These are phyloP conservation scores for Haplosporangium sp. DNA, from an alignment of 371 early-diverging fungal species.

Conservation along the genomic window DNA sequence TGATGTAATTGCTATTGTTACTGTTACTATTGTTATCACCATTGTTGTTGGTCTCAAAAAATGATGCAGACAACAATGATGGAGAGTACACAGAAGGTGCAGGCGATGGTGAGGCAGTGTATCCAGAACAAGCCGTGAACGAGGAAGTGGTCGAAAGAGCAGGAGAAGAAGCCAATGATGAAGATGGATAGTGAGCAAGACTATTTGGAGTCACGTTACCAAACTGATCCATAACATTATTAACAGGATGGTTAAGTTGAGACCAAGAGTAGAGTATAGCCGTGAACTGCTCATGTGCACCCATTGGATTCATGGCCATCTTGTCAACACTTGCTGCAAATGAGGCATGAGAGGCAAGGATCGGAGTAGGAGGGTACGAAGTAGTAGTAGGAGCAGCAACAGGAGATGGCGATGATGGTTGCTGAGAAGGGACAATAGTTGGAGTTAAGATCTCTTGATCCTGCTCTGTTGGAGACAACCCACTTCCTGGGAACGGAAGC, in stretches of 20 bases:
- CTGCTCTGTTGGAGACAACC: not conserved
- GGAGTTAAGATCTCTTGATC: no score
- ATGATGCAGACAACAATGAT: not conserved
- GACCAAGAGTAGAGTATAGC: not conserved
- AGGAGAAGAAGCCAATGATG: not conserved
- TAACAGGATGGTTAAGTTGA: not conserved
- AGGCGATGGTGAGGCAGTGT: not conserved
- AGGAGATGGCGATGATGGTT: no score
- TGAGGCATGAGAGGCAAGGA: not conserved
- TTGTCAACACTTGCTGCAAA: not conserved
- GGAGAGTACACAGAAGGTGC: not conserved
- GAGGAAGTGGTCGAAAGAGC: not conserved
- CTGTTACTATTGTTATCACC: not conserved
- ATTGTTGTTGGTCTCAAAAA: not conserved
- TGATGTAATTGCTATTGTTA: not conserved
- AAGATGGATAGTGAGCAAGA: not conserved
- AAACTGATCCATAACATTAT: not conserved
- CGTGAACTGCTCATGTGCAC: conserved; percentile 1
- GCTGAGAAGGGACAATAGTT: no score
- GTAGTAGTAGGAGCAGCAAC: not conserved
- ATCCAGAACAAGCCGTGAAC: not conserved
- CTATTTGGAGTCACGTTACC: not conserved
- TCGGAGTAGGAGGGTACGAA: not conserved
- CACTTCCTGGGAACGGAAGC: not conserved
- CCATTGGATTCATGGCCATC: conserved; percentile 1